Evolutionary conservation across 345 rosid genomes (phyloP).

Genomic region (Pistacia vera): DNA sequence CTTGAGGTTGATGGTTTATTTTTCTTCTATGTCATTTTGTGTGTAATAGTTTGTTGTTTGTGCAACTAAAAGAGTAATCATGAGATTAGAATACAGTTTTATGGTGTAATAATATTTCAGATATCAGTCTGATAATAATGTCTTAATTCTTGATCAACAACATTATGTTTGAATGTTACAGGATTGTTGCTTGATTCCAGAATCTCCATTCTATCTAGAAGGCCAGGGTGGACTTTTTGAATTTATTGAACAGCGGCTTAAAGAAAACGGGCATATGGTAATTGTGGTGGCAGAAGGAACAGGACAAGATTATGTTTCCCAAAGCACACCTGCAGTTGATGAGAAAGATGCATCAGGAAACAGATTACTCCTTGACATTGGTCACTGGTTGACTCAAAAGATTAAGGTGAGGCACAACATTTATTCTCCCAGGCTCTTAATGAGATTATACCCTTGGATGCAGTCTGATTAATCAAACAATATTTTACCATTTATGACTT

Average conservation of each 20-base stretch:
- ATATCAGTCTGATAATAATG: background rate
- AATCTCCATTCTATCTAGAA: constrained; percentile 91
- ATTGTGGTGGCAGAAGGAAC: constrained; percentile 97
- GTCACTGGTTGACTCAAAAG: constrained; percentile 83
- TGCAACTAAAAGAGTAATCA: background rate
- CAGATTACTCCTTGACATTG: constrained; percentile 87
- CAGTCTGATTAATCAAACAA: background rate
- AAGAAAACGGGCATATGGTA: constrained; percentile 82
- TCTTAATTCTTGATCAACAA: background rate
- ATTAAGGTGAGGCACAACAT: constrained; percentile 59
- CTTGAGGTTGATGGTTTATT: background rate
- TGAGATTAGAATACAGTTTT: background rate
- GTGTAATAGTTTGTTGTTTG: background rate
- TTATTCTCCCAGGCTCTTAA: constrained; percentile 1
- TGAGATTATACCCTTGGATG: background rate
- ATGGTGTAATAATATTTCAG: background rate
- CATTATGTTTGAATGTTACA: constrained; percentile 41
- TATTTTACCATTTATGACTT: background rate
- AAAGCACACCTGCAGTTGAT: constrained; percentile 45
- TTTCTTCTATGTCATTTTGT: background rate
- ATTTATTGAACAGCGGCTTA: constrained; percentile 70
- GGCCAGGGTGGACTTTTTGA: constrained; percentile 90
- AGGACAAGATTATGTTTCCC: constrained; percentile 81
- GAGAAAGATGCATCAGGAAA: constrained; percentile 92
- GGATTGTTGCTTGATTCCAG: constrained; percentile 99